Conservation (phyloP, 495 filamentous ascomycete genomes). For the Astrothelium subdiscretum region DNA sequence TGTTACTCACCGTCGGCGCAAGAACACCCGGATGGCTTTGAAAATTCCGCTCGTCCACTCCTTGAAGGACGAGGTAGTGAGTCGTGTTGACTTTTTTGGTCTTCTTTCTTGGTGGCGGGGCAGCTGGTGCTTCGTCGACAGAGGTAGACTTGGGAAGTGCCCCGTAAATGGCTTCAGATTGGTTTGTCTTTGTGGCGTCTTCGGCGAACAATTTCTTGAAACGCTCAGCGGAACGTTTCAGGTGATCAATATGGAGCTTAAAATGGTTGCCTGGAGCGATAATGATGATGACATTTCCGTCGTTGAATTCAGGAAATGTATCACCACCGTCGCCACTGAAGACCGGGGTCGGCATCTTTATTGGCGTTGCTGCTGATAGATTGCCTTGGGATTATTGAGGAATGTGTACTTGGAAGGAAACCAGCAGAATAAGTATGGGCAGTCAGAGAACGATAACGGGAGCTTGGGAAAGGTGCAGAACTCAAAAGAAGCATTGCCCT, state of each 20-base stretch:
- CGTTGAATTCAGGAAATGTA: constrained; percentile 9
- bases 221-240: neutral
- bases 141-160: constrained; percentile 24
- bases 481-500: too few relatives aligned
- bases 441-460: too few relatives aligned
- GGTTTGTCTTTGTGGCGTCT: neutral
- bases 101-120: neutral
- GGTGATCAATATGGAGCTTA: constrained; percentile 13
- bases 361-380: neutral
- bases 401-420: too few relatives aligned
- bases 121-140: neutral
- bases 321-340: neutral
- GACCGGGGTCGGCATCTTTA: neutral
- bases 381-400: too few relatives aligned
- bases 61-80: neutral
- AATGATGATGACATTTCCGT: constrained; percentile 23
- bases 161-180: neutral
- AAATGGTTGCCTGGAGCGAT: constrained; percentile 15
- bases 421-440: too few relatives aligned
- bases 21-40: neutral
- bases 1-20: neutral
- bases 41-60: neutral
- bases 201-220: neutral
- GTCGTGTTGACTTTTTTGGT: neutral
- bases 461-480: too few relatives aligned